Percentiles rank a stretch among this genome's conserved stretches.
Evolutionary conservation across 352 stramenopile genomes (phyloP).

Genomic region (Phytophthora cajani): DNA sequence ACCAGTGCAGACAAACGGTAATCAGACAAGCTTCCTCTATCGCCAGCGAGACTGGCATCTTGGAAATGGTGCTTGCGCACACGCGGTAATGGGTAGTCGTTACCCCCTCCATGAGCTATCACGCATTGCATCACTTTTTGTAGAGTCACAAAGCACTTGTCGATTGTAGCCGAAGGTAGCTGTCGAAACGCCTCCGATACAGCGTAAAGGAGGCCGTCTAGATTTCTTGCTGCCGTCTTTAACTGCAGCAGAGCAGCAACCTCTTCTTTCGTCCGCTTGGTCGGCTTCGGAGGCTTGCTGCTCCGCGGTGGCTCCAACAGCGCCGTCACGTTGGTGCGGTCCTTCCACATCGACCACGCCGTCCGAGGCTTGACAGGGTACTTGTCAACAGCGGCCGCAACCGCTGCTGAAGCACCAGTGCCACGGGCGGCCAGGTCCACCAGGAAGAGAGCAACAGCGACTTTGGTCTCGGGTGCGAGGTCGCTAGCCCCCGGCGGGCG

Average conservation of each 20-base stretch:
- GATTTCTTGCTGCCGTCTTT: neutral
- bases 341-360: too few species aligned
- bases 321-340: too few species aligned
- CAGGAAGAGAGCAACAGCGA: too few species aligned
- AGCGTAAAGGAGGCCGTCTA: neutral
- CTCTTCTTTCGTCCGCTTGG: too few species aligned
- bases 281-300: too few species aligned
- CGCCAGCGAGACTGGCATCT: neutral
- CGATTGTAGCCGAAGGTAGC: neutral
- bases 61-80: neutral
- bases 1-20: neutral
- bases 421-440: too few species aligned
- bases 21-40: neutral
- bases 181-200: neutral
- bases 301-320: too few species aligned
- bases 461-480: too few species aligned
- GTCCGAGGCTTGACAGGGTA: too few species aligned
- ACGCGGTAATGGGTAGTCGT: neutral
- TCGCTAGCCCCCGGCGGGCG: too few species aligned
- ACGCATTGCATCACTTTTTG: neutral
- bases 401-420: too few species aligned
- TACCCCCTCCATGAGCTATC: neutral
- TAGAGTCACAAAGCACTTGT: neutral
- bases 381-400: too few species aligned
- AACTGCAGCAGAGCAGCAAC: neutral